These are phyloP conservation scores for Panicum hallii DNA, from an alignment of 202 grass and related monocot species.

Conservation along the genomic window DNA sequence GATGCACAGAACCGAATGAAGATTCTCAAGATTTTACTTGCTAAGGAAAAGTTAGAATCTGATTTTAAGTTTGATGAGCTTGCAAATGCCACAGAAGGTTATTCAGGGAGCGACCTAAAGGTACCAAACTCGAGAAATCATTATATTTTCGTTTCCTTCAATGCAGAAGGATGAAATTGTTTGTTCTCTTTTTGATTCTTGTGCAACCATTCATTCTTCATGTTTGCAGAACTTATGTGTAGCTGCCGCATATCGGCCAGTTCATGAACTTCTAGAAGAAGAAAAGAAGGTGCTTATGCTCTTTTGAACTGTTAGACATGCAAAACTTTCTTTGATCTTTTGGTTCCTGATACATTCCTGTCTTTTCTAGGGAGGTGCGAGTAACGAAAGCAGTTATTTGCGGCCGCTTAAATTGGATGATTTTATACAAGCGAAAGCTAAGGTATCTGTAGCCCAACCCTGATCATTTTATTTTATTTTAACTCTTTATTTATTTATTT, in stretches of 20 bases:
- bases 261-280: slow-evolving; percentile 88
- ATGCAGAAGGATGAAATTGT: slow-evolving; percentile 17
- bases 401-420: slow-evolving; percentile 79
- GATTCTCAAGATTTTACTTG: slow-evolving; percentile 91
- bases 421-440: slow-evolving; percentile 93
- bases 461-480: background rate
- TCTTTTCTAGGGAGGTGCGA: slow-evolving; percentile 60
- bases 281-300: slow-evolving; percentile 70
- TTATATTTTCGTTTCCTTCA: slow-evolving; percentile 19
- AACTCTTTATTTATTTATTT: background rate
- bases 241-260: slow-evolving; percentile 91
- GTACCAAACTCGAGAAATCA: slow-evolving; percentile 43
- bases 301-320: slow-evolving; percentile 21
- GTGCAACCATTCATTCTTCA: slow-evolving; percentile 36
- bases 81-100: slow-evolving; percentile 91
- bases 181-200: slow-evolving; percentile 12
- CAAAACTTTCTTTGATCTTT: background rate
- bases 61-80: slow-evolving; percentile 82
- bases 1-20: slow-evolving; percentile 80
- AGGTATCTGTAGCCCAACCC: slow-evolving; percentile 58
- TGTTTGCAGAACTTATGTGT: slow-evolving; percentile 84
- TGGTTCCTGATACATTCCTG: slow-evolving; percentile 19
- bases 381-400: slow-evolving; percentile 45
- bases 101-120: slow-evolving; percentile 97
- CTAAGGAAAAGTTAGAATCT: slow-evolving; percentile 86